Evolutionary conservation across 257 asterid genomes (phyloP).

Genomic region (Primulina huaijiensis): DNA sequence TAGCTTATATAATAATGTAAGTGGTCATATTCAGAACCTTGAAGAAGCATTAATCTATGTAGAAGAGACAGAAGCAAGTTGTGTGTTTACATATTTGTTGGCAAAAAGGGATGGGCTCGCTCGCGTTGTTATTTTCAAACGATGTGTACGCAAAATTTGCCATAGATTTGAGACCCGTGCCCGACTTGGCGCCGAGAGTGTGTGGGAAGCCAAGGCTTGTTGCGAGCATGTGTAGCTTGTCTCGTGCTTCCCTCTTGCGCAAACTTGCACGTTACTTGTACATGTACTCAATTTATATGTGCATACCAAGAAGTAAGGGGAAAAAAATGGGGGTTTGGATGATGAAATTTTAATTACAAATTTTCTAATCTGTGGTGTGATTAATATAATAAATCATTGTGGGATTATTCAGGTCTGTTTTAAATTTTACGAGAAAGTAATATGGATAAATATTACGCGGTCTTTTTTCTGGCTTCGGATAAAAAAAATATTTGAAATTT

Average conservation of each 20-base stretch:
- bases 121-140: slow-evolving; percentile 3
- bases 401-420: no score
- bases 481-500: no score
- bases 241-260: neutral
- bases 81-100: slow-evolving; percentile 13
- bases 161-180: neutral
- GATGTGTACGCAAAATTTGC: slow-evolving; percentile 14
- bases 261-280: neutral
- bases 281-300: no score
- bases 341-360: no score
- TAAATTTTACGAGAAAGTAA: no score
- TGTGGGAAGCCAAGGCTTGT: neutral
- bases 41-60: neutral
- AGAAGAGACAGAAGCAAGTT: slow-evolving; percentile 14
- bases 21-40: neutral
- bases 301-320: no score
- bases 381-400: no score
- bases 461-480: no score
- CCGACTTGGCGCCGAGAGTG: neutral
- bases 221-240: slow-evolving; percentile 10
- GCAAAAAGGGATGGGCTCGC: slow-evolving; percentile 5
- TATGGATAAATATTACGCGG: no score
- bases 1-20: no score
- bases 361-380: no score
- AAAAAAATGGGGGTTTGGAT: no score